Evolutionary conservation across 495 filamentous ascomycete genomes (phyloP), one percentile per base, ranked within the genome.

Genomic region (Lasiosphaeriaceae sp.): DNA sequence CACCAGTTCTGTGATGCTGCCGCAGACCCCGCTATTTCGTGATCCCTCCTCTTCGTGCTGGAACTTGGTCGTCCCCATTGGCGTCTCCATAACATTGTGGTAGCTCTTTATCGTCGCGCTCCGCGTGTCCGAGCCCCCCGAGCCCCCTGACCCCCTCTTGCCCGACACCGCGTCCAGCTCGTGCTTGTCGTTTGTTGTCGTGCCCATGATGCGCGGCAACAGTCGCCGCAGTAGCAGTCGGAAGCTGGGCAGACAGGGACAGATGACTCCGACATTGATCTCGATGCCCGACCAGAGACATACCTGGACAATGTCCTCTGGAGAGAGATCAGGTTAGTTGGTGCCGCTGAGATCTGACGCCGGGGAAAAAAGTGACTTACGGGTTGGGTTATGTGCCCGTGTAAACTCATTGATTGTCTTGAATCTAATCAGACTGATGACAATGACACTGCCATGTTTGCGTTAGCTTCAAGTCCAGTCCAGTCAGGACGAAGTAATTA

Each of bases 241-340:
- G 53, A 68, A 60, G 50, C 55, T 63, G 16, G 66, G 66, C 7
- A 70, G 55, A 35, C 67, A 70, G 20, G 67, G 60, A 52, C 66
- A 68, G 48, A 68, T 66, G 46, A 70, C 64, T 44, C 67, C 67
- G n/a, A 70, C 56, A 50, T 66, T 55, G 31, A 70, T 54, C 29
- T 70, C 67, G 57, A 70, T 63, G 37, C 51, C 61, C 21, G 66
- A 64, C 68, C 68, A 71, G 47, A 67, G 52, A 54, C 47, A 57
- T 0, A 69, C 52, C n/a, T 62, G 56, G 39, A 64, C 57, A 26
- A 64, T 66, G 43, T 70, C 63, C 54, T 62, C 65, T 70, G 56
- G 44, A n/a, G 49, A n/a, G 31, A 16, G 16, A 16, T 19, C 41
- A 14, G 4, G 23, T 50, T 35, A 50, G 47, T 35, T 9, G 1